phyloP scores from a whole-genome alignment of 2,329 filamentous ascomycete species.

The Paramyrothecium sp. region DNA sequence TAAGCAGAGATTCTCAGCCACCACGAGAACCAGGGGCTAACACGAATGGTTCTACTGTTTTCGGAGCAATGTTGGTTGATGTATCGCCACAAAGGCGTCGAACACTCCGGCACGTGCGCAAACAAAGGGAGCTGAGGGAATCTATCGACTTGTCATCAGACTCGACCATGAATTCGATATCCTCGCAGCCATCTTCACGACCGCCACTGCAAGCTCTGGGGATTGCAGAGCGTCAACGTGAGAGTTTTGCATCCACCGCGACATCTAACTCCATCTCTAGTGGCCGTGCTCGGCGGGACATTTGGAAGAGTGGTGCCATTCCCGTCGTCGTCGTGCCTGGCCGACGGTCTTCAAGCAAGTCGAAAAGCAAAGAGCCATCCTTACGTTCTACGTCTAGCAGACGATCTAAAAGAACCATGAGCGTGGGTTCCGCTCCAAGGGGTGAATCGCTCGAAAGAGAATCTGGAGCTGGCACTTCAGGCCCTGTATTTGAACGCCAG shows the following conservation, averaged over 20 bases:
- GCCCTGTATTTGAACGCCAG: conserved; percentile 41
- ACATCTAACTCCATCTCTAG: conserved; percentile 52
- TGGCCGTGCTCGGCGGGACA: conserved; percentile 54
- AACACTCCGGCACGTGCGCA: conserved; percentile 61
- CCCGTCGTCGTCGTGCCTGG: conserved; percentile 63
- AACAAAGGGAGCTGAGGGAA: conserved; percentile 50
- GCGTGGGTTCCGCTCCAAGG: conserved; percentile 46
- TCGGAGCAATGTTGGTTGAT: conserved; percentile 59
- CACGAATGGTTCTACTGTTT: conserved; percentile 54
- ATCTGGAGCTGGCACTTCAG: conserved; percentile 8
- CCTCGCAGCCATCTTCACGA: conserved; percentile 3
- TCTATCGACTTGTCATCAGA: conserved; percentile 22
- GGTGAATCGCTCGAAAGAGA: conserved; percentile 42
- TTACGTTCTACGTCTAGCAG: conserved; percentile 61
- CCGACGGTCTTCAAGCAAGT: conserved; percentile 52
- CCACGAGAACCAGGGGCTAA: conserved; percentile 54
- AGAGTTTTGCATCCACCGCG: conserved; percentile 48
- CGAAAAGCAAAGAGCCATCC: conserved; percentile 51
- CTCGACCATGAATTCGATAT: conserved; percentile 8
- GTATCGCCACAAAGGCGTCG: conserved; percentile 42
- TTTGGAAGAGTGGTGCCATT: conserved; percentile 59
- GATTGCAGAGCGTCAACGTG: conserved; percentile 10
- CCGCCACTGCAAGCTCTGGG: conserved; percentile 2
- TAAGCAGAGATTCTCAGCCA: conserved; percentile 43
- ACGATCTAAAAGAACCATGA: conserved; percentile 52